Percentiles rank a stretch among this genome's conserved stretches.
These are phyloP conservation scores for Hyparrhenia diplandra DNA, from an alignment of 176 grass and related monocot species.

Conservation along the genomic window DNA sequence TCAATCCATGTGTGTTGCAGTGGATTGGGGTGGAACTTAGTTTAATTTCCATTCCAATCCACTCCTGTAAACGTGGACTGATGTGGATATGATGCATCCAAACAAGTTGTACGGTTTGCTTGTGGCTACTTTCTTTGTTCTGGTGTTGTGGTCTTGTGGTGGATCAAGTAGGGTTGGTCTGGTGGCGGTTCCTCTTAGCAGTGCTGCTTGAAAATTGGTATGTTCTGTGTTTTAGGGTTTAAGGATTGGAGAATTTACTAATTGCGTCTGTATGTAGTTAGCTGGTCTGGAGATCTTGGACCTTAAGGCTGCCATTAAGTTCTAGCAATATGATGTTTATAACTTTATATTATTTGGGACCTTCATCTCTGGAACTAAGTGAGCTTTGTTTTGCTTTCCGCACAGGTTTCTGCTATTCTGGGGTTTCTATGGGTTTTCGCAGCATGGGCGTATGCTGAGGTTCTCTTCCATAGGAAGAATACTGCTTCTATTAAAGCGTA, in stretches of 20 bases:
- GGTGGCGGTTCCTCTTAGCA: neutral
- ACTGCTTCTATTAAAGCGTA: slow-evolving; percentile 62
- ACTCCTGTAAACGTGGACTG: neutral
- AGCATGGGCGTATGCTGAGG: slow-evolving; percentile 73
- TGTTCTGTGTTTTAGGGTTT: slow-evolving; percentile 14
- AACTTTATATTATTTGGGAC: neutral
- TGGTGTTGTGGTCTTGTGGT: neutral
- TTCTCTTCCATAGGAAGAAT: slow-evolving; percentile 62
- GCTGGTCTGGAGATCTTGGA: slow-evolving; percentile 9
- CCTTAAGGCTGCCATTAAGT: neutral
- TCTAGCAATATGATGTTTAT: neutral
- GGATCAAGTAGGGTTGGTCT: neutral
- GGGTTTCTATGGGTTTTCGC: slow-evolving; percentile 77
- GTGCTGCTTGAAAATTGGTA: neutral
- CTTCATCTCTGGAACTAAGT: slow-evolving; percentile 1
- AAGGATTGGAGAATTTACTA: neutral
- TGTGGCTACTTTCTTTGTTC: neutral
- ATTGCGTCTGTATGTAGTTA: neutral
- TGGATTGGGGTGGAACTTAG: neutral
- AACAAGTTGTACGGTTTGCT: neutral
- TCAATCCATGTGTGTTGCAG: neutral
- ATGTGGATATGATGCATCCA: neutral
- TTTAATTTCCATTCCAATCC: neutral
- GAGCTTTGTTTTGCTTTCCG: slow-evolving; percentile 5
- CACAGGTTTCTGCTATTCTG: slow-evolving; percentile 70